A percentile compares a stretch with the other conserved stretches of the same genome.
These are phyloP conservation scores for Alternaria ethzedia DNA, from an alignment of 2,329 filamentous ascomycete genomes.

Conservation along the genomic window DNA sequence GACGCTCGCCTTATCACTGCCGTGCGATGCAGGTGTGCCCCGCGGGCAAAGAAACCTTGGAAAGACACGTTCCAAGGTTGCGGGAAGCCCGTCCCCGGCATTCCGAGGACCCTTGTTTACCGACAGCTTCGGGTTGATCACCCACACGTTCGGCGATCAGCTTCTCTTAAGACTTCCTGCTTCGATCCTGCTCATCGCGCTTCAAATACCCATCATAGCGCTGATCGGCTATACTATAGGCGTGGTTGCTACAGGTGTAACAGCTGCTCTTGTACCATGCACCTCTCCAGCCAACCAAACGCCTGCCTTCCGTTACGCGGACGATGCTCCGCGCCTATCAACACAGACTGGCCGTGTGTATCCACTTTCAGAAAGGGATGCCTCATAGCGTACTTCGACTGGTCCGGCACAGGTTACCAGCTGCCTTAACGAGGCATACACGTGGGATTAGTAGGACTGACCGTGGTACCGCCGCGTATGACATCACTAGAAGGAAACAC, in stretches of 20 bases:
- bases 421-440: constrained; percentile 1
- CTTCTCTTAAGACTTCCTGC: neutral
- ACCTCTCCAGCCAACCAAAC: neutral
- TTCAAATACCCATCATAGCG: neutral
- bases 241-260: neutral
- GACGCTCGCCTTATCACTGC: neutral
- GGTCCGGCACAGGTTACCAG: neutral
- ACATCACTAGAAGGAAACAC: constrained; percentile 8
- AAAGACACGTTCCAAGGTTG: neutral
- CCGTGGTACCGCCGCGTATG: constrained; percentile 3
- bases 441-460: neutral
- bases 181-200: neutral
- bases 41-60: neutral
- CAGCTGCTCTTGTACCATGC: neutral
- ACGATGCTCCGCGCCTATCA: neutral
- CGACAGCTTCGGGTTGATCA: neutral
- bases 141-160: neutral
- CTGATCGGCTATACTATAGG: neutral
- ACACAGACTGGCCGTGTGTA: neutral
- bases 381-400: neutral
- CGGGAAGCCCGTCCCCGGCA: neutral
- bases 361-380: neutral
- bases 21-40: neutral
- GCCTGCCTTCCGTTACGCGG: neutral
- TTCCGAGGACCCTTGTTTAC: neutral